Base-by-base conservation (phyloP, 306 rosid species). In the Arachis stenosperma region DNA sequence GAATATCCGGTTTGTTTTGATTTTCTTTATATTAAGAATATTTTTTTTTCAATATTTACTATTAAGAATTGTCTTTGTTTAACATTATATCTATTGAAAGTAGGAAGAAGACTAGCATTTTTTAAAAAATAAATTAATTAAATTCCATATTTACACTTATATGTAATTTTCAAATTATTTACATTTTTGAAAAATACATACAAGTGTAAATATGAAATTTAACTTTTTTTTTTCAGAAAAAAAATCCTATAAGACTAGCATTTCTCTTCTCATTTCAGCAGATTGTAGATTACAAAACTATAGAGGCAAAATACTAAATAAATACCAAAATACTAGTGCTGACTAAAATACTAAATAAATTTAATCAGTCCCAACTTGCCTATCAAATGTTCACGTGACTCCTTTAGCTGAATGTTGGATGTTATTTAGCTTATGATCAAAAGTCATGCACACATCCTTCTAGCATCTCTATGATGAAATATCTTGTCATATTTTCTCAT, bases 1-100 rank as follows among this genome's bases (percentile, higher is more conserved):
- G 84, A 94, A 78, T 94, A 88, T 78, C 92, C 92, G 75, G 99
- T 94, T 73, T 13, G 95, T 80, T 64, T 80, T 73, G 30, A 51
- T 54, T 76, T 59, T 50, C 6, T 37, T 43, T 37, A 47, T 7
- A 22, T 50, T 6, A 58, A 30, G 63, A 37, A 66, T 54, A 11
- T 15, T 74, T 7, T 64, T 72, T 61, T 40, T 72, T 81, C 57
- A 74, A 60, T 59, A 7, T 54, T 65, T 71, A 54, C 10, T 75
- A 15, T 61, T 13, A 33, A 48, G 55, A 74, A 40, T 37, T 47
- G 22, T 22, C 63, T 15, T 54, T 50, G 3, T 12, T 52, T 63
- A 63, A 46, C 73, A 53, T 3, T 56, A 52, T 52, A 6, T n/a
- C 7, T 42, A 42, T 42, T 42, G 57, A 52, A 52, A 52, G 10